Base-by-base conservation (phyloP, 2,329 filamentous ascomycete species). In the Neospermospora avenae region DNA sequence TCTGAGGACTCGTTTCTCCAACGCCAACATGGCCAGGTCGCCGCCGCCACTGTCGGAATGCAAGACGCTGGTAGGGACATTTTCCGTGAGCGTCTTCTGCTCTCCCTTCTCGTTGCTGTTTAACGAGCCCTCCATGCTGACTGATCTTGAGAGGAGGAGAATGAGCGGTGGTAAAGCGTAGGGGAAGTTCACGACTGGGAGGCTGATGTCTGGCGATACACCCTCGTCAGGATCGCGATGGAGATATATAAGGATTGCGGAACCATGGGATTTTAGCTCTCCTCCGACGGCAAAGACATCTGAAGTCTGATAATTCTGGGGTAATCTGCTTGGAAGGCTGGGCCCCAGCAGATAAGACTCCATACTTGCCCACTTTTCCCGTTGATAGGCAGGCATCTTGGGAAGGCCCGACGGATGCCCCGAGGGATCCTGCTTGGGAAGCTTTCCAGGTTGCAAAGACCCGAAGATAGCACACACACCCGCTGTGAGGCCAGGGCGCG, bases 1-100 rank as follows among this genome's bases (percentile, higher is more conserved):
- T 13, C 70, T 57, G 1, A 73, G 57, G 1, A 75, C 70, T 5
- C 63, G 55, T 55, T 60, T 68, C 45, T 74, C 72, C 42, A 39
- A n/a, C 10, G 35, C 3, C 2, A 39, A 39, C 11, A 39, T 39
- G 35, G 35, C 16, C 10, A 39, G 35, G 11, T 39, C 35, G 16
- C 16, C 16, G 11, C 16, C 35, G 16, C 16, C 16, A 39, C 11
- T 11, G 11, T 39, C 35, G 4, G 35, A 39, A 8, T 11, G 4
- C 35, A 22, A n/a, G 44, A 46, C 10, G 14, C 44, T 46, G 14
- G 13, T 13, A n/a, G 35, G 35, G 35, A 14, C 35, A 11, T 39
- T 39, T 7, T 7, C 35, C 4, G 13, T 4, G 35, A n/a, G 8
- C 4, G 16, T 39, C 13, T n/a, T n/a, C 4, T 7, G 7, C 35